Conservation (phyloP, 148 eudicot species). For the Amaranthus hypochondriacus region DNA sequence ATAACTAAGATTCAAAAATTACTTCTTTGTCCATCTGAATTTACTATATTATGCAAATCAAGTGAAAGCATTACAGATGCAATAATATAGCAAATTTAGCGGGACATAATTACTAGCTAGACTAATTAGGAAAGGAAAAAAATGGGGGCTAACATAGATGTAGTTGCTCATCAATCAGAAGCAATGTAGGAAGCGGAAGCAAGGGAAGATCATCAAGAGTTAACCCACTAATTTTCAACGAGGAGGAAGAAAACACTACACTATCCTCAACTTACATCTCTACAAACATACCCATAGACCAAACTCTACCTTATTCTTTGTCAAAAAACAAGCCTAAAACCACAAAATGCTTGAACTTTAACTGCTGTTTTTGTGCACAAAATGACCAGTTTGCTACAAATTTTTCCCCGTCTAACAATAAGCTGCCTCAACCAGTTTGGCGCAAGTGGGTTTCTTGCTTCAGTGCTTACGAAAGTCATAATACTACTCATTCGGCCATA, state of each 20-base stretch:
- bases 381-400: background rate
- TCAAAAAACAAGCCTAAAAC: background rate
- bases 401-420: background rate
- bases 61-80: no score
- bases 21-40: no score
- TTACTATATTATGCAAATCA: no score
- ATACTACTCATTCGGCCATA: background rate
- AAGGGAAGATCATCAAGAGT: background rate
- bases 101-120: no score
- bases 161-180: background rate
- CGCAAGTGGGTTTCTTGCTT: conserved; percentile 11
- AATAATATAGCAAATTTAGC: no score
- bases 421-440: background rate
- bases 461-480: background rate
- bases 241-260: background rate
- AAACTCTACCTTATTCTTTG: background rate
- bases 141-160: background rate
- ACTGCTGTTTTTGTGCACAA: background rate
- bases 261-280: background rate
- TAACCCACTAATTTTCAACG: background rate
- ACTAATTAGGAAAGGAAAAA: no score
- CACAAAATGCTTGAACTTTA: background rate
- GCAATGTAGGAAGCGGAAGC: conserved; percentile 6
- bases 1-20: no score
- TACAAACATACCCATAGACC: background rate